Evolutionary conservation across 441 rosid genomes (phyloP), one percentile per base, ranked within the genome.

Genomic region (Populus hybrid): DNA sequence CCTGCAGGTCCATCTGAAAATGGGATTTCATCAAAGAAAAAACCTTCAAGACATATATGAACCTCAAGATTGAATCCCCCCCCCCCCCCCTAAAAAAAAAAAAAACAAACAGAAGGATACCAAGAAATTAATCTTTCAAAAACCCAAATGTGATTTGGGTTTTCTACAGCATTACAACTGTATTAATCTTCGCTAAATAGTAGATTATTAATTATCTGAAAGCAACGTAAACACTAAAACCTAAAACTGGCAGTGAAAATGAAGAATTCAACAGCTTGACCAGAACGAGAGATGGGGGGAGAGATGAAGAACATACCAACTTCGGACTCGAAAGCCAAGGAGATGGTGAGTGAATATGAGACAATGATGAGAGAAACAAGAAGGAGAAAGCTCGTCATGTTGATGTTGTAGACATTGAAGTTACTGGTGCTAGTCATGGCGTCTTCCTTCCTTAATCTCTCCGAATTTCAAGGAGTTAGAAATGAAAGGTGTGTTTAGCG

Each of bases 221-320:
- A 5, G 38, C 38, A 35, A 35, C 8, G 38, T 35, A 6, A 35
- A 3, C 38, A 7, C n/a, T n/a, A n/a, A n/a, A n/a, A n/a, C n/a
- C 32, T 30, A 14, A 50, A 50, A 50, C 57, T 50, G 57, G 57
- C 57, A 50, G 9, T 53, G 61, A 16, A 53, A 53, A 53, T 16
- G 61, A 53, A 16, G 61, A 53, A 0, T 6, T 53, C 61, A 53
- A 53, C 2, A 53, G 61, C 61, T 5, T 53, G 6, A 53, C 74
- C 35, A 46, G 16, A 16, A 28, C 5, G 23, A 68, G 59, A 42
- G 21, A 70, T 4, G 28, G 23, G 50, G 63, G 24, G 36, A 71
- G 74, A 46, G 66, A 28, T 16, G 3, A 40, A 21, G 21, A 53
- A 18, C 21, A 23, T 57, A 72, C 75, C 75, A 72, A 72, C 75